Percentiles rank a stretch among this genome's conserved stretches.
These are phyloP conservation scores for Penicillium ochrochloron DNA, from an alignment of 495 filamentous ascomycete genomes.

Conservation along the genomic window DNA sequence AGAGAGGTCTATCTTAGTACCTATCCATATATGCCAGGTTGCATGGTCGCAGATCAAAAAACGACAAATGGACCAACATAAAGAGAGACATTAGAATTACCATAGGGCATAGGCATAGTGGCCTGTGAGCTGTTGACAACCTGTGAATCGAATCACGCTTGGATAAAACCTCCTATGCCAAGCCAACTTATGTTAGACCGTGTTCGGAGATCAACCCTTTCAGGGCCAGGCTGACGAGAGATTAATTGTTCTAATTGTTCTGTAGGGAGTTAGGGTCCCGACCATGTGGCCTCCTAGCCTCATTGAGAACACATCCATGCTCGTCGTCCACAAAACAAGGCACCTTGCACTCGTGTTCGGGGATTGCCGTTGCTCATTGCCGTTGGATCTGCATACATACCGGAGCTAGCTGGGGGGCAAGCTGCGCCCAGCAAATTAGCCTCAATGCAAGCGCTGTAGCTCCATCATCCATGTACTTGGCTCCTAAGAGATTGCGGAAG, in stretches of 20 bases:
- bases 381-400: neutral
- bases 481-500: neutral
- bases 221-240: neutral
- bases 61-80: neutral
- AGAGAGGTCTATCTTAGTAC: neutral
- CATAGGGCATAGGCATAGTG: too few relatives aligned
- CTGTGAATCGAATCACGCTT: neutral
- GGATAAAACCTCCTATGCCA: neutral
- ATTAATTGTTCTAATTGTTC: neutral
- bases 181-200: neutral
- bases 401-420: neutral
- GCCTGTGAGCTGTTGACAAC: neutral
- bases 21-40: constrained; percentile 1
- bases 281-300: constrained; percentile 7
- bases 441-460: neutral
- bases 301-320: neutral
- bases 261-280: too few relatives aligned
- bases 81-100: too few relatives aligned
- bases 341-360: neutral
- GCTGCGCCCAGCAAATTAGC: constrained; percentile 1
- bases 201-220: neutral
- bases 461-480: neutral
- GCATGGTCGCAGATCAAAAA: neutral
- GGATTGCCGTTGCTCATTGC: constrained; percentile 4
- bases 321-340: neutral